These are phyloP conservation scores for Kuraishia cidri DNA, from an alignment of 805 yeast species.

Conservation along the genomic window DNA sequence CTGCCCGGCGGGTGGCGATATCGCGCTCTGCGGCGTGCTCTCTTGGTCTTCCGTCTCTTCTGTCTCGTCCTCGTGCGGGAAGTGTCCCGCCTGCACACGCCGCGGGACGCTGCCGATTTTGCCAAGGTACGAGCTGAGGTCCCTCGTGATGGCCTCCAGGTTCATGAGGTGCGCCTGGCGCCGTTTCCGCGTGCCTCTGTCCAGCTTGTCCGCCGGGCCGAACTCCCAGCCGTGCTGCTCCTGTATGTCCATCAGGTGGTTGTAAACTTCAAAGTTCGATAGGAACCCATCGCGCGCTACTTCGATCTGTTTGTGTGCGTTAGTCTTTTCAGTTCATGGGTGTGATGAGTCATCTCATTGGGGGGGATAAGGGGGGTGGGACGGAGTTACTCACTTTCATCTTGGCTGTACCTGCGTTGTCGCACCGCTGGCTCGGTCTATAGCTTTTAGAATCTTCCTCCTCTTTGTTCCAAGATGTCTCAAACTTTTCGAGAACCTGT, in stretches of 20 bases:
- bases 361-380: not conserved
- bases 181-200: constrained; percentile 14
- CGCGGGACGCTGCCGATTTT: constrained; percentile 18
- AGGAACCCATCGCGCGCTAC: constrained; percentile 47
- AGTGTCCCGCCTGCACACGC: no score
- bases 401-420: no score
- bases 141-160: constrained; percentile 40
- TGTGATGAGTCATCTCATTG: not conserved
- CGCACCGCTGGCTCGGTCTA: no score
- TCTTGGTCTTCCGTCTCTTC: constrained; percentile 13
- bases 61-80: constrained; percentile 1
- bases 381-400: not conserved
- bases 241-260: constrained; percentile 42
- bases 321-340: not conserved
- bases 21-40: constrained; percentile 19
- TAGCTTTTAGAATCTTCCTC: not conserved
- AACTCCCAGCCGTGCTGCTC: constrained; percentile 37
- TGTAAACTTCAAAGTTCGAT: constrained; percentile 57
- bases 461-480: not conserved
- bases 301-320: constrained; percentile 24
- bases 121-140: constrained; percentile 30
- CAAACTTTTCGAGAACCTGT: no score
- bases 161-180: constrained; percentile 27
- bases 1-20: constrained; percentile 13
- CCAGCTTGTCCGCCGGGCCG: constrained; percentile 11